phyloP scores from a whole-genome alignment of 2,329 filamentous ascomycete species.

The Hypoxylon sp. region DNA sequence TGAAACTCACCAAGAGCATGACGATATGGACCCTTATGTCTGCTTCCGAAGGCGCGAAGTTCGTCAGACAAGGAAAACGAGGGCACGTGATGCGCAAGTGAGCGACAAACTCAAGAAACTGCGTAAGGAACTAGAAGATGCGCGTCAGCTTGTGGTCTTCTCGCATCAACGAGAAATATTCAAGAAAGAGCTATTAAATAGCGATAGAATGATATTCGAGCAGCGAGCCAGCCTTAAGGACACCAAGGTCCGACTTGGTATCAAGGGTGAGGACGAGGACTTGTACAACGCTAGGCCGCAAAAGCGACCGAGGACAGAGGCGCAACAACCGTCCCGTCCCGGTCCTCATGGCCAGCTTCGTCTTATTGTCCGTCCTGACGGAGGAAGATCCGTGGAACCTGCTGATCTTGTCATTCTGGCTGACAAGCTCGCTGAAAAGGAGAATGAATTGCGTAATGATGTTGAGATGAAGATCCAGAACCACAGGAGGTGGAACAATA shows the following conservation, averaged over 20 bases:
- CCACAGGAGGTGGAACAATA: slow-evolving; percentile 92
- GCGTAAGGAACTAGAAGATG: slow-evolving; percentile 90
- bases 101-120: slow-evolving; percentile 95
- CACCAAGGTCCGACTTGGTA: slow-evolving; percentile 87
- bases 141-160: slow-evolving; percentile 82
- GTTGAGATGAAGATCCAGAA: slow-evolving; percentile 90
- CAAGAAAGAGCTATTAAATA: slow-evolving; percentile 81
- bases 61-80: slow-evolving; percentile 93
- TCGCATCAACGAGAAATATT: slow-evolving; percentile 84
- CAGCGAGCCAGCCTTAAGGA: slow-evolving; percentile 87
- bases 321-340: slow-evolving; percentile 70
- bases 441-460: slow-evolving; percentile 83
- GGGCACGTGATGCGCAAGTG: slow-evolving; percentile 92
- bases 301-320: slow-evolving; percentile 73
- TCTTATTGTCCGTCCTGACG: slow-evolving; percentile 77
- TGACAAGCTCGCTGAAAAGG: slow-evolving; percentile 84
- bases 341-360: slow-evolving; percentile 76
- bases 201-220: slow-evolving; percentile 85
- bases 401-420: slow-evolving; percentile 83
- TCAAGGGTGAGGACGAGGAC: slow-evolving; percentile 94
- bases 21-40: slow-evolving; percentile 97
- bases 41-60: slow-evolving; percentile 97
- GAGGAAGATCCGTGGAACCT: slow-evolving; percentile 76
- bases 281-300: slow-evolving; percentile 91
- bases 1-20: slow-evolving; percentile 92